Base-by-base conservation (phyloP, 306 rosid species). In the Fagus sylvatica region DNA sequence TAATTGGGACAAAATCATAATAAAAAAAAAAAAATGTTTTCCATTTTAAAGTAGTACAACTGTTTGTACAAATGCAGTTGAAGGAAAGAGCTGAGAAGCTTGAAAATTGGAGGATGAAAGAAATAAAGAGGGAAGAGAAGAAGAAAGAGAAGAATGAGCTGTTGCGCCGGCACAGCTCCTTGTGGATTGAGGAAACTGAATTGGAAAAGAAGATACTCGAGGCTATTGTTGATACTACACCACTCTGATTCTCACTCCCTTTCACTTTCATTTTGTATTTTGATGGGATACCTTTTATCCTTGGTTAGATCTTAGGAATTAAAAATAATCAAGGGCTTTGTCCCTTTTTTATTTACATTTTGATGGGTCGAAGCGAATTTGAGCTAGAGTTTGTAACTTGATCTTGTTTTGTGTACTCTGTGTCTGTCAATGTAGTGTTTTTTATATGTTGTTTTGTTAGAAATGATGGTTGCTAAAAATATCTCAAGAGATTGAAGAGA, bases 71-170 rank as follows among this genome's bases (percentile, higher is more conserved):
- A 65, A 65, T 77, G 69, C 82, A 88, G 91, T 54, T 81, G 79
- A 85, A 85, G 76, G 91, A 88, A 76, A 73, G 87, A 78, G 76
- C 72, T 4, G 91, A 76, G 85, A 88, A 85, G 65, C 82, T 85
- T 28, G 89, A 85, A 67, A 79, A 85, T 83, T 88, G 91, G 89
- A 88, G 77, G 76, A 88, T 64, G 89, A 85, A 78, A 76, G 88
- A 83, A 69, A 76, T 65, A 42, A 75, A 0, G 39, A 62, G 80
- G 34, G 84, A 83, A 76, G 83, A 80, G 59, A 85, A 85, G 43
- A 87, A 85, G 76, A 82, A 80, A 69, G 82, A 62, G 71, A 79
- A 81, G 70, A 88, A 69, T 1, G 86, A 83, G 62, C 78, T 83
- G 33, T 30, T 83, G 15, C 83, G 79, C 32, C 84, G 71, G 2